Conservation (phyloP, 176 grass and related monocot genomes). For the Avena insularis region DNA sequence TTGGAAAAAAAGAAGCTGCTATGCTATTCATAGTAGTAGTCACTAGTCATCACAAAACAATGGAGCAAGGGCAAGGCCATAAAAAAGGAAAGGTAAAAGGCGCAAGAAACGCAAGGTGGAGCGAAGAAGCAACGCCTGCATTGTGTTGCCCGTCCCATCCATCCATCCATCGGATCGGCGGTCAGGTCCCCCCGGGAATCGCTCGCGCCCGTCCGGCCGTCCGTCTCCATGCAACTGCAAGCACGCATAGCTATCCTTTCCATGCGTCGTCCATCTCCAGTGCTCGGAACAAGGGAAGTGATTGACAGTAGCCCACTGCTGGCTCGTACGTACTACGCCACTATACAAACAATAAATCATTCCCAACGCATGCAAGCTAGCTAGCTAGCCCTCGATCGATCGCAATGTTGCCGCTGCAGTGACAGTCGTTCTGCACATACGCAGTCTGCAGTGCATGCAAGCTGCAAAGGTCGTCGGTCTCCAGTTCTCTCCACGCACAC, state of each 20-base stretch:
- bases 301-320: background rate
- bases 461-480: background rate
- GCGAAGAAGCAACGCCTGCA: too few species aligned
- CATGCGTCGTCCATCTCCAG: background rate
- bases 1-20: too few species aligned
- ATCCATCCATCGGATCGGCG: background rate
- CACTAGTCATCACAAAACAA: too few species aligned
- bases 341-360: slow-evolving; percentile 3
- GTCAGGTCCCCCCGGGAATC: slow-evolving; percentile 29
- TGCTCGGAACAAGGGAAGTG: slow-evolving; percentile 7
- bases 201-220: slow-evolving; percentile 28
- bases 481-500: background rate
- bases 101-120: too few species aligned
- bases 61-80: too few species aligned
- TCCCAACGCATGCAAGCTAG: slow-evolving; percentile 13
- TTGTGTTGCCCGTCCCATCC: slow-evolving; percentile 4
- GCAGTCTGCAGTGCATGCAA: background rate
- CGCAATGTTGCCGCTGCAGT: background rate
- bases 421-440: background rate
- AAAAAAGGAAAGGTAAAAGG: too few species aligned
- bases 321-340: background rate
- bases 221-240: background rate
- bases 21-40: too few species aligned
- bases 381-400: background rate
- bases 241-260: background rate